A percentile compares a stretch with the other conserved stretches of the same genome.
phyloP scores from a whole-genome alignment of 352 stramenopile genomes.

The Pythium dissimile region DNA sequence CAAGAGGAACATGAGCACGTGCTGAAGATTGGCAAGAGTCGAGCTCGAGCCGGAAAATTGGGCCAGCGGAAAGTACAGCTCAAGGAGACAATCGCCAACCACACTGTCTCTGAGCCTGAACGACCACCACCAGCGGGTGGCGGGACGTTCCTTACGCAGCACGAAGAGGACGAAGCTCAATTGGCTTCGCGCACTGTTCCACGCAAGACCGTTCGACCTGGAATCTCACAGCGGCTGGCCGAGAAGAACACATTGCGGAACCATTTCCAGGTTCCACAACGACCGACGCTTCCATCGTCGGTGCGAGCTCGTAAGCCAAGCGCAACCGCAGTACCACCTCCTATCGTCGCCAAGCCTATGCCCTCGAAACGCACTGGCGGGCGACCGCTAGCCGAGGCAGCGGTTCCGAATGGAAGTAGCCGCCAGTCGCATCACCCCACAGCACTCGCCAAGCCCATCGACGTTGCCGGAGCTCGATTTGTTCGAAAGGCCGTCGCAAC shows the following conservation, averaged over 20 bases:
- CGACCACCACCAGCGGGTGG: background rate
- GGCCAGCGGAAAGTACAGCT: constrained; percentile 35
- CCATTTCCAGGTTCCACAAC: constrained; percentile 5
- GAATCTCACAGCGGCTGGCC: background rate
- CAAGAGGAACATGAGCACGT: no score
- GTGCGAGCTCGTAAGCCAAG: background rate
- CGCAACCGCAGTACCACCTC: background rate
- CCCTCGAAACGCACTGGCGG: no score
- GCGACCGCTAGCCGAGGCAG: no score
- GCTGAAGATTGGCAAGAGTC: no score
- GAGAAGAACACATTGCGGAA: background rate
- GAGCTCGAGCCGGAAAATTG: no score
- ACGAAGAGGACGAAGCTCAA: constrained; percentile 15
- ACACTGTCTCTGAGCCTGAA: background rate
- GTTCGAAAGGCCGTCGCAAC: no score
- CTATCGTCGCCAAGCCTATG: background rate
- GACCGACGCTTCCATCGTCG: constrained; percentile 4
- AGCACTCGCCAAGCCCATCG: no score
- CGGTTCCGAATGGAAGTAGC: no score
- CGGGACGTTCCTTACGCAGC: constrained; percentile 27
- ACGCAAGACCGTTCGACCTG: background rate
- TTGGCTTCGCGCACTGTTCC: background rate
- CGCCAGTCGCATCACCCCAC: no score
- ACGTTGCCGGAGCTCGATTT: no score
- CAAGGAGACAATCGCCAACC: constrained; percentile 35